Percentiles rank a stretch among this genome's conserved stretches.
Evolutionary conservation across 2,329 filamentous ascomycete species (phyloP).

Genomic region (Nectriaceae sp.): DNA sequence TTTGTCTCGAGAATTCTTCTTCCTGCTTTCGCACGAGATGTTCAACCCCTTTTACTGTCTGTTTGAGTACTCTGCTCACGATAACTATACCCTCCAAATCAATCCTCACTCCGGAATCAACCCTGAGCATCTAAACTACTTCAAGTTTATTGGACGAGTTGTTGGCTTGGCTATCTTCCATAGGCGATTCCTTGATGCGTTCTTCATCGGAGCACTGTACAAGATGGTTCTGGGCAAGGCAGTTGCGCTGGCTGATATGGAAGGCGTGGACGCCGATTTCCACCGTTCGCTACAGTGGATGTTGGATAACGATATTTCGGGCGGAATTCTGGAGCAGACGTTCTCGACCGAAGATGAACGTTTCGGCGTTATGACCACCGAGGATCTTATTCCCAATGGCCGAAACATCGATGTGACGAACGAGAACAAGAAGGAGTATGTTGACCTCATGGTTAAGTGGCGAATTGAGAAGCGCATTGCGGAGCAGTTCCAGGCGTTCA

Average conservation of each 20-base stretch:
- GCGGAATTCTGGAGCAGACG: conserved; percentile 89
- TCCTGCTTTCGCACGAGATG: conserved; percentile 98
- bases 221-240: conserved; percentile 98
- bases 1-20: conserved; percentile 98
- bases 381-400: conserved; percentile 89
- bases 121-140: conserved; percentile 98
- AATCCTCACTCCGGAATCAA: conserved; percentile 99
- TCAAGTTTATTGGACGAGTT: conserved; percentile 98
- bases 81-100: conserved; percentile 99
- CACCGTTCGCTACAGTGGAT: conserved; percentile 97
- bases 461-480: conserved; percentile 98
- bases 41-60: conserved; percentile 99
- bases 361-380: conserved; percentile 90
- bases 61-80: conserved; percentile 98
- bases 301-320: conserved; percentile 92
- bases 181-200: conserved; percentile 93
- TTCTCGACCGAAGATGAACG: conserved; percentile 97
- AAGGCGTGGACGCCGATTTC: conserved; percentile 97
- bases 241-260: conserved; percentile 92
- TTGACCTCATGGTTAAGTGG: conserved; percentile 98
- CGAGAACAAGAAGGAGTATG: conserved; percentile 98
- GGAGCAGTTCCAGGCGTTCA: conserved; percentile 98
- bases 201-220: conserved; percentile 98
- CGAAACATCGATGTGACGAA: conserved; percentile 95
- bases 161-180: conserved; percentile 98